Evolutionary conservation across 192 early-diverging fungal species (phyloP).

Genomic region (Rhizophagus clarus): DNA sequence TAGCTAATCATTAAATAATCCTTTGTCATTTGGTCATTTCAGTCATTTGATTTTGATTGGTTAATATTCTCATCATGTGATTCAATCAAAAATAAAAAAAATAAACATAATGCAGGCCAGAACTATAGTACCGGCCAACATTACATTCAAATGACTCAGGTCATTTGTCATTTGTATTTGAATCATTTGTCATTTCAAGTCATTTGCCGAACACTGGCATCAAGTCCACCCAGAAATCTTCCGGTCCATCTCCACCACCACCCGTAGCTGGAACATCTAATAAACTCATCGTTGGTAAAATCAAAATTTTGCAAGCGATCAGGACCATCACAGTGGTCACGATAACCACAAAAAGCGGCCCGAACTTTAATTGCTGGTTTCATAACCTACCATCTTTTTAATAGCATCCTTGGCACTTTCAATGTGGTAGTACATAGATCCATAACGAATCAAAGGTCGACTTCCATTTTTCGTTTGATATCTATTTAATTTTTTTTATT

Average conservation of each 20-base stretch:
- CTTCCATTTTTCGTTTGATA: neutral
- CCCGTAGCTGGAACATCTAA: neutral
- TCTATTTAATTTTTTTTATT: too few species aligned
- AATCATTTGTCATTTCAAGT: too few species aligned
- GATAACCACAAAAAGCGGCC: slow-evolving; percentile 31
- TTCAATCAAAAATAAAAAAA: too few species aligned
- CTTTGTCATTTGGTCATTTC: too few species aligned
- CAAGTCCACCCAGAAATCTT: slow-evolving; percentile 28
- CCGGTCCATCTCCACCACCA: slow-evolving; percentile 15
- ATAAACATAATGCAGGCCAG: too few species aligned
- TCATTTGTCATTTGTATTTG: too few species aligned
- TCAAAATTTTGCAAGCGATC: neutral
- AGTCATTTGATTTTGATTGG: too few species aligned
- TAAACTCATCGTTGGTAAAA: neutral
- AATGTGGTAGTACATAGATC: slow-evolving; percentile 9
- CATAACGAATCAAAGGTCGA: neutral
- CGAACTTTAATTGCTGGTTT: slow-evolving; percentile 23
- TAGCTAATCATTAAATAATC: too few species aligned
- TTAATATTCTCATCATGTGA: too few species aligned
- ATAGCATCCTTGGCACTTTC: slow-evolving; percentile 7
- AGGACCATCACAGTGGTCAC: neutral
- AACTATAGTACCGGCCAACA: too few species aligned
- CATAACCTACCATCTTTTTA: neutral
- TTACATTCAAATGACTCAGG: too few species aligned
- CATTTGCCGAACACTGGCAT: too few species aligned